Base-by-base conservation (phyloP, 345 rosid genomes). In the Dipteronia sinensis region DNA sequence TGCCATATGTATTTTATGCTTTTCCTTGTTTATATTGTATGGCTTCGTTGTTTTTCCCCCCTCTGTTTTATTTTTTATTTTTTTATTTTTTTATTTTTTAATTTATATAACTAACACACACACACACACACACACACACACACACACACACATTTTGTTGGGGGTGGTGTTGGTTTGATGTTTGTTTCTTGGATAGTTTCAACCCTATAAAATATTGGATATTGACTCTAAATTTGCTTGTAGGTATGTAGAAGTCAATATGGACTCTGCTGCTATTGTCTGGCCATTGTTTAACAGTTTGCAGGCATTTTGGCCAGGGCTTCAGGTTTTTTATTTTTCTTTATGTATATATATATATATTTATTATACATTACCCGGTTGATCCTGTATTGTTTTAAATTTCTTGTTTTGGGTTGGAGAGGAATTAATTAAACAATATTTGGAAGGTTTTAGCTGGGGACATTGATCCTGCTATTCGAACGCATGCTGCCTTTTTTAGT, bases 261-360 rank as follows among this genome's bases (percentile, higher is more conserved):
- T 94, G 99, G 99, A 96, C 85, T 96, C 99, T 42, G 98, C 90
- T 80, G 93, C 97, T 75, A 91, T 94, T 73, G 98, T 94, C 59
- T 96, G 98, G 98, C 98, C 97, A 55, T 79, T 96, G 64, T 96
- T 96, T 75, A 96, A 94, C 85, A 96, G 99, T 82, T 88, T 94
- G 86, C 99, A 96, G 88, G 99, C 99, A 74, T 96, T 96, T 86
- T 96, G 99, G 99, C 99, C 99, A 0, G 98, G 99, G 85, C 97
- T 96, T 85, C 99, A 96, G 99, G 99, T 95, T 63, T 65, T 65
- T 69, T 23, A 31, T 29, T 29, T 31, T 31, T 31, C 3, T 95
- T 64, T 65, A 66, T 23, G 20, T 74, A 40, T 62, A 31, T 42
- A n/a, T n/a, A n/a, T n/a, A n/a, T 74, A 23, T 29, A n/a, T 67